Evolutionary conservation across 1,139 yeast genomes (phyloP).

Genomic region (Geotrichum fermentans): DNA sequence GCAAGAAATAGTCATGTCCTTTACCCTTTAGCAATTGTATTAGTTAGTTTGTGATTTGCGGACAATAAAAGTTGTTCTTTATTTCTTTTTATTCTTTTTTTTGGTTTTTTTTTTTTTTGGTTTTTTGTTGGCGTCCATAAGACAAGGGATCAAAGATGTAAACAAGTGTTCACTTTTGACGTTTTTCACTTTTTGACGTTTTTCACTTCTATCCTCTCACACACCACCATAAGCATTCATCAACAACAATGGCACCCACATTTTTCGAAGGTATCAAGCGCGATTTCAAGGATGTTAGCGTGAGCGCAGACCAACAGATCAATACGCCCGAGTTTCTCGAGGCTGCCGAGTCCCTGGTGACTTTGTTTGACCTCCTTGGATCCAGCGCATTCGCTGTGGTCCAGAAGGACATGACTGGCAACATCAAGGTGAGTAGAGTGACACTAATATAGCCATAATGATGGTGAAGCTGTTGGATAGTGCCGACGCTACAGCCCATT

Average conservation of each 20-base stretch:
- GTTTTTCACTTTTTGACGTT: not conserved
- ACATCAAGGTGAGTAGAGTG: constrained; percentile 50
- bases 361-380: constrained; percentile 77
- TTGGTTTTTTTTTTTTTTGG: not conserved
- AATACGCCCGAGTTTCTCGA: constrained; percentile 71
- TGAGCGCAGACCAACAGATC: constrained; percentile 49
- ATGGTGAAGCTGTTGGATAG: too few relatives aligned
- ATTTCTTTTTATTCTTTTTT: not conserved
- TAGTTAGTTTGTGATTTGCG: too few relatives aligned
- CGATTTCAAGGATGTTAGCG: constrained; percentile 71
- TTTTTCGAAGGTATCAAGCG: constrained; percentile 74
- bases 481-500: too few relatives aligned
- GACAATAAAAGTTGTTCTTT: not conserved
- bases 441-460: too few relatives aligned
- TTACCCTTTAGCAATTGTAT: too few relatives aligned
- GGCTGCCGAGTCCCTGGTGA: constrained; percentile 80
- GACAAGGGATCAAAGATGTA: too few relatives aligned
- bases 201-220: not conserved
- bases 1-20: too few relatives aligned
- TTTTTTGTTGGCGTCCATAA: too few relatives aligned
- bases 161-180: not conserved
- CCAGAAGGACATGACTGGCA: constrained; percentile 85
- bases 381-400: constrained; percentile 82
- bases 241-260: constrained; percentile 34
- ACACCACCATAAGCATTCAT: not conserved